Evolutionary conservation across 2,329 filamentous ascomycete genomes (phyloP).

Genomic region (Pseudocercospora vitis): DNA sequence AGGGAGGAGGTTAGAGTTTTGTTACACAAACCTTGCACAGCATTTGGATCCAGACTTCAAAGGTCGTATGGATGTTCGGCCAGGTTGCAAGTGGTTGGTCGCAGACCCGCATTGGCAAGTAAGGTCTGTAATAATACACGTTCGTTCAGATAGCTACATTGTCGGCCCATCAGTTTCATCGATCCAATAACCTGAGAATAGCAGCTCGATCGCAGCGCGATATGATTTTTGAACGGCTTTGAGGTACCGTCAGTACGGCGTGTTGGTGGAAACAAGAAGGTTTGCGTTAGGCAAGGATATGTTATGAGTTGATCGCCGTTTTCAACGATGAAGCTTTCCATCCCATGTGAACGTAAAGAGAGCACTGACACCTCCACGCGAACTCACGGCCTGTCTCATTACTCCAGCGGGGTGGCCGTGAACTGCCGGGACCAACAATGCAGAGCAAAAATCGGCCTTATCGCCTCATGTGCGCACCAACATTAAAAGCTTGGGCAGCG

Average conservation of each 20-base stretch:
- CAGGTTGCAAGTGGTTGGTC: slow-evolving; percentile 1
- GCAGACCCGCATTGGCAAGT: background rate
- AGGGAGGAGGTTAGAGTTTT: slow-evolving; percentile 4
- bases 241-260: slow-evolving; percentile 2
- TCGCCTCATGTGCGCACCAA: too few species aligned
- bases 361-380: background rate
- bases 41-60: background rate
- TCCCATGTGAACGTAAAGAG: background rate
- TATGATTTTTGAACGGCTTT: too few species aligned
- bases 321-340: background rate
- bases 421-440: background rate
- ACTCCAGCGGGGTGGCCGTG: slow-evolving; percentile 1
- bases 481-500: background rate
- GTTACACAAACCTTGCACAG: background rate
- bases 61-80: background rate
- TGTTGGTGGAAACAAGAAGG: background rate
- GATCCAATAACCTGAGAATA: background rate
- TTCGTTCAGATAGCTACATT: background rate
- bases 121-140: background rate
- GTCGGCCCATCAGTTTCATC: background rate
- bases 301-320: background rate
- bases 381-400: slow-evolving; percentile 1
- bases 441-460: too few species aligned
- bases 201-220: background rate
- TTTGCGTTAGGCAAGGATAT: slow-evolving; percentile 1